Evolutionary conservation across 2,329 filamentous ascomycete genomes (phyloP).

Genomic region (Tolypocladium tundrense): DNA sequence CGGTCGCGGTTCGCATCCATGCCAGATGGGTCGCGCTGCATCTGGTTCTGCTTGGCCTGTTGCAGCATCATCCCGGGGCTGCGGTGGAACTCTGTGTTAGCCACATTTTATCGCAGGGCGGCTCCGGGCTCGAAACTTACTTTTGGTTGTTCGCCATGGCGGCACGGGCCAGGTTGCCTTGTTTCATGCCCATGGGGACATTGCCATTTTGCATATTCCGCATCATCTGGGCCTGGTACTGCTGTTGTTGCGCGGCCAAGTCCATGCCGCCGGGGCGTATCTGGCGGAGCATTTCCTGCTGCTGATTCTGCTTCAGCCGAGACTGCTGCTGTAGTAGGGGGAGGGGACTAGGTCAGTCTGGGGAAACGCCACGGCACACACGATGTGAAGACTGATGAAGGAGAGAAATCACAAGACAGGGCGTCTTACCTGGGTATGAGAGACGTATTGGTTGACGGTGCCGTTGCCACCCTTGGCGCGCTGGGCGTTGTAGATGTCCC

Average conservation of each 20-base stretch:
- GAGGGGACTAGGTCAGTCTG: constrained; percentile 3
- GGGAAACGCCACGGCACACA: not conserved
- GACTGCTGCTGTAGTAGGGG: constrained; percentile 45
- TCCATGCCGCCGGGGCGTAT: constrained; percentile 52
- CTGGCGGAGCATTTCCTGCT: constrained; percentile 66
- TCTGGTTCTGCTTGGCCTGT: constrained; percentile 64
- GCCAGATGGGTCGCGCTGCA: constrained; percentile 79
- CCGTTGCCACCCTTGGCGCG: constrained; percentile 56
- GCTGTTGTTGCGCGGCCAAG: constrained; percentile 45
- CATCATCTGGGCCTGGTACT: constrained; percentile 54
- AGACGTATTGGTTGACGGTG: constrained; percentile 64
- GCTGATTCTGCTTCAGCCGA: constrained; percentile 63
- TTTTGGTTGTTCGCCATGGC: constrained; percentile 72
- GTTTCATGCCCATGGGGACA: constrained; percentile 50
- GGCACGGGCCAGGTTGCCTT: constrained; percentile 55
- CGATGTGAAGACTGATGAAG: not conserved
- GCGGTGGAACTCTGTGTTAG: not conserved
- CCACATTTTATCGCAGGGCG: not conserved
- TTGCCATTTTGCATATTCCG: constrained; percentile 52
- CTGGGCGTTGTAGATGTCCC: constrained; percentile 86
- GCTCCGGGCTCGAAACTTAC: constrained; percentile 34
- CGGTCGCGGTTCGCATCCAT: constrained; percentile 78
- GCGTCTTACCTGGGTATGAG: constrained; percentile 64
- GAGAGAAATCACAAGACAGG: not conserved
- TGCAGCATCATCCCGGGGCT: constrained; percentile 65